Evolutionary conservation across 768 basidiomycete species (phyloP), one percentile per base, ranked within the genome.

Genomic region (Macrolepiota dolichaula): DNA sequence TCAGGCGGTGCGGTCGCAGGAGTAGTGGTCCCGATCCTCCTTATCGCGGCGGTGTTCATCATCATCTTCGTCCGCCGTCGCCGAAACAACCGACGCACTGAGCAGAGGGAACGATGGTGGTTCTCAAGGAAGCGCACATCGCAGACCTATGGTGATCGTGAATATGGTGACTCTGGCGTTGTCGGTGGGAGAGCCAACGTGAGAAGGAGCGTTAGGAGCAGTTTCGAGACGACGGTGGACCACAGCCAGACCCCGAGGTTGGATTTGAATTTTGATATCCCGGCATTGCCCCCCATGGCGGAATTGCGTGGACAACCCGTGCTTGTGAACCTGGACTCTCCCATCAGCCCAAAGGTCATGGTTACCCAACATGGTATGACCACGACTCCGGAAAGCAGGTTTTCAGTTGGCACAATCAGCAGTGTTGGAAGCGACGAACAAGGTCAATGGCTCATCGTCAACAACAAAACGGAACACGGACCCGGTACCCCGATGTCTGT

Each of bases 211-310:
- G 70, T 74, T 2, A 77, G 85, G 52, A 88, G 86, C 70, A 88
- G 86, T 72, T 88, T 88, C 55, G 87, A 79, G 17, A 87, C 87
- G 17, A 82, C 79, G n/a, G 77, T 80, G 66, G 84, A 85, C 56
- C 79, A 79, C 22, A 75, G 75, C 11, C 64, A 56, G n/a, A 67
- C 62, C 37, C 72, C 67, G 38, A 70, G 57, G 25, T 67, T 63
- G 46, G 63, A 46, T 17, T 27, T 68, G 3, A 63, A 70, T 42
- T 67, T 74, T 17, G 62, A 61, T 35, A 62, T 74, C 11, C 82
- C 79, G 12, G 71, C 76, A 15, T 62, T 82, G 9, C 86, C 85
- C 5, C 81, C 83, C 4, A 82, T 80, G 79, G 84, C 79, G 17
- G 83, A 85, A 68, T 70, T 85, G 53, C 81, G 81, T 15, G 67